phyloP scores from a whole-genome alignment of 2,329 filamentous ascomycete genomes.

The Capronia epimyces region DNA sequence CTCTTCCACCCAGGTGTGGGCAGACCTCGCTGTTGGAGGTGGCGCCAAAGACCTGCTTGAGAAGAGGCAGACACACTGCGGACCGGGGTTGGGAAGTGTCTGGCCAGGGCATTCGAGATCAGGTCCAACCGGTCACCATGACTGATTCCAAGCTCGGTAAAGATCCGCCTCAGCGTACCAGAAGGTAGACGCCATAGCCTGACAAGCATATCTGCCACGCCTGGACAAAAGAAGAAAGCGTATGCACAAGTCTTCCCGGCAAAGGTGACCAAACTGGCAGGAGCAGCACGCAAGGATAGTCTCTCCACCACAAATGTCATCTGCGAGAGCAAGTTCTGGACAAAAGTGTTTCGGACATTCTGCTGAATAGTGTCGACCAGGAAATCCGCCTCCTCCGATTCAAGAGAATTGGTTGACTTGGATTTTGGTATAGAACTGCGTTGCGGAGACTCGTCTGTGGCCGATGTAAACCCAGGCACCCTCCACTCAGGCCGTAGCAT shows the following conservation, averaged over 20 bases:
- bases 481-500: conserved; percentile 91
- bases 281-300: conserved; percentile 71
- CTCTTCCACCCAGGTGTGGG: conserved; percentile 63
- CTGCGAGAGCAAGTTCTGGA: conserved; percentile 73
- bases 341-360: conserved; percentile 82
- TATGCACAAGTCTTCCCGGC: conserved; percentile 87
- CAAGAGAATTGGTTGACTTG: conserved; percentile 55
- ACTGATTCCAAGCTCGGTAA: conserved; percentile 60
- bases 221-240: conserved; percentile 87
- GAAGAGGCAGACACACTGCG: conserved; percentile 58
- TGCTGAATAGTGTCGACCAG: conserved; percentile 73
- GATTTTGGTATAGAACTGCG: conserved; percentile 43
- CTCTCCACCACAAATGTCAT: conserved; percentile 84
- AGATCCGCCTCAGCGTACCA: conserved; percentile 63
- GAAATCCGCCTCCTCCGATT: conserved; percentile 60
- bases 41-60: conserved; percentile 54
- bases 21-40: conserved; percentile 60
- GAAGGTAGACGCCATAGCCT: conserved; percentile 71
- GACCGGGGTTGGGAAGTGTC: conserved; percentile 64
- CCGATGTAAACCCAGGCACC: conserved; percentile 57
- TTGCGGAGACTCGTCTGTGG: conserved; percentile 30
- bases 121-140: conserved; percentile 47
- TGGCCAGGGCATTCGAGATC: conserved; percentile 58
- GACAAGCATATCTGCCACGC: conserved; percentile 75
- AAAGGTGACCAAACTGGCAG: conserved; percentile 70